Percentiles rank a stretch among this genome's conserved stretches.
Conservation (phyloP, 108 stramenopile species). For the Skeletonema menzelii region DNA sequence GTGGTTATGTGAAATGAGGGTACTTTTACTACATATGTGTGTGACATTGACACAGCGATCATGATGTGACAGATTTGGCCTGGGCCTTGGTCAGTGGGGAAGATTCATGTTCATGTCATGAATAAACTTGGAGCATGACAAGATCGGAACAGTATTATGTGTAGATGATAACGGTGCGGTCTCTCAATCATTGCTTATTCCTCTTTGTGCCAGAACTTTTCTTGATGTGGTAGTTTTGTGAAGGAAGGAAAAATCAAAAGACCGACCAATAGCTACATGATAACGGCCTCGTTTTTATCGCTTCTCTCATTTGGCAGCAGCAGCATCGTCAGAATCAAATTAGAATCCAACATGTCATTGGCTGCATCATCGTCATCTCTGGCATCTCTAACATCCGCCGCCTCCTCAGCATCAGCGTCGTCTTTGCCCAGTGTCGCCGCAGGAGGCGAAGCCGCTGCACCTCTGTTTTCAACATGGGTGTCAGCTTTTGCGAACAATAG, state of each 20-base stretch:
- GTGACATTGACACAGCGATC: too few species aligned
- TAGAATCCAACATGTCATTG: constrained; percentile 24
- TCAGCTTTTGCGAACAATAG: constrained; percentile 30
- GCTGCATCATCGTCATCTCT: constrained; percentile 36
- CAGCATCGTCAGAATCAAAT: constrained; percentile 3
- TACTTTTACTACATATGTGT: too few species aligned
- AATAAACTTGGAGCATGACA: too few species aligned
- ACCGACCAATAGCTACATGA: constrained; percentile 7
- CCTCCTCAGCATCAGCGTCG: constrained; percentile 9
- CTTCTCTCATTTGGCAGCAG: background rate
- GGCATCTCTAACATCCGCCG: constrained; percentile 17
- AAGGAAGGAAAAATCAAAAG: background rate
- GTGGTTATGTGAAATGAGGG: too few species aligned
- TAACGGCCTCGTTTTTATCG: constrained; percentile 11
- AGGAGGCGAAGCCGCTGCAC: constrained; percentile 10
- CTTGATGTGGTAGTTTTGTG: background rate
- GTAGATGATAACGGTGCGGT: too few species aligned
- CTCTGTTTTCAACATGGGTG: constrained; percentile 19
- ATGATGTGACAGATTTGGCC: too few species aligned
- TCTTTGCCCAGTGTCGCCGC: constrained; percentile 8
- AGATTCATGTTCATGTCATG: too few species aligned
- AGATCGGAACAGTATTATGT: too few species aligned
- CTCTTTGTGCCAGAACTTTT: too few species aligned
- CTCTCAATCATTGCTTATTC: background rate
- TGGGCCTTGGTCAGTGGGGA: too few species aligned